A percentile compares a stretch with the other conserved stretches of the same genome.
These are phyloP conservation scores for Verbascum thapsus DNA, from an alignment of 257 asterid genomes.

Conservation along the genomic window DNA sequence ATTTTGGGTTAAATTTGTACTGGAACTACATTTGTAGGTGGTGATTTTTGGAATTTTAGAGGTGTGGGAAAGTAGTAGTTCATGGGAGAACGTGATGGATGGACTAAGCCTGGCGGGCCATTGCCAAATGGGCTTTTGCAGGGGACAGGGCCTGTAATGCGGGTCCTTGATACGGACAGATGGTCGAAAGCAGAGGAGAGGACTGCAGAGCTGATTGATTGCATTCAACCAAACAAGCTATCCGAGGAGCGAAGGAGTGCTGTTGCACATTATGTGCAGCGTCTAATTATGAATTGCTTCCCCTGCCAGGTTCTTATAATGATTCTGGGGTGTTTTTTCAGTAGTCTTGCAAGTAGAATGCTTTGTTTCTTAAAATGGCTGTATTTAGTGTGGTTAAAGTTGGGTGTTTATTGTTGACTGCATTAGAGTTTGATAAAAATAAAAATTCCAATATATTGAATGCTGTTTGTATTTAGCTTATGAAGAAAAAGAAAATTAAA, in stretches of 20 bases:
- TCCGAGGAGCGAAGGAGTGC: constrained; percentile 92
- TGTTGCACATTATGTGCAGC: constrained; percentile 85
- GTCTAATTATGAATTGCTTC: constrained; percentile 80
- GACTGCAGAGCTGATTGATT: constrained; percentile 83
- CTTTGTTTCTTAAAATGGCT: constrained; percentile 15
- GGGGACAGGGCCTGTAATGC: constrained; percentile 64
- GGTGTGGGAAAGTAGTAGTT: constrained; percentile 41
- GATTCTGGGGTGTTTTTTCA: constrained; percentile 19
- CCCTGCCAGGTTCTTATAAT: constrained; percentile 83
- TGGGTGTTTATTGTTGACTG: constrained; percentile 9
- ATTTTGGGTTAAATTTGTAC: constrained; percentile 22
- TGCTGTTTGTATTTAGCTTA: constrained; percentile 18
- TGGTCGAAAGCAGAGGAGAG: constrained; percentile 93
- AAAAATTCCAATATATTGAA: not conserved
- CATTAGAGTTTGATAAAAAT: constrained; percentile 7
- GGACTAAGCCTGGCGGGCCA: constrained; percentile 73
- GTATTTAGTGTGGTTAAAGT: constrained; percentile 2
- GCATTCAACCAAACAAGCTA: constrained; percentile 84
- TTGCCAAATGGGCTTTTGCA: constrained; percentile 79
- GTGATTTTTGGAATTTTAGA: constrained; percentile 24
- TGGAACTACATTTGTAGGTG: constrained; percentile 21
- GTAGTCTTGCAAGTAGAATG: constrained; percentile 14
- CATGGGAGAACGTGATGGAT: constrained; percentile 90
- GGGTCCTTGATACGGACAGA: constrained; percentile 62
- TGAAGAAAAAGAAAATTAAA: not conserved